A percentile compares a stretch with the other conserved stretches of the same genome.
Conservation (phyloP, 139 green algal species). For the Klebsormidium nitens region DNA sequence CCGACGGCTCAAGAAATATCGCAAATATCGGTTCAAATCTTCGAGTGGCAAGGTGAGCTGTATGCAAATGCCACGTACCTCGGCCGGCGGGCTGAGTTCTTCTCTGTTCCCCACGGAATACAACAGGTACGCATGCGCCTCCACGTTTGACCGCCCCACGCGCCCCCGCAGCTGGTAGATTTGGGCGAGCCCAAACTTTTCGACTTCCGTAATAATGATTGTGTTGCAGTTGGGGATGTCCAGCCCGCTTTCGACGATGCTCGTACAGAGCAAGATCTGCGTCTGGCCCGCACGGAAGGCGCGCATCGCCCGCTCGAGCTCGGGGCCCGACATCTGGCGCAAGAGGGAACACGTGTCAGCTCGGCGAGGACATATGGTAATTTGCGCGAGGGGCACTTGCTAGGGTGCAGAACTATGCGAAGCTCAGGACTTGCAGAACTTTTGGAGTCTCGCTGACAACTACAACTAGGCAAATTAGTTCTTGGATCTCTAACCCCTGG, state of each 20-base stretch:
- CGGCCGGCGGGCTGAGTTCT: not conserved
- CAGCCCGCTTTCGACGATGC: constrained; percentile 49
- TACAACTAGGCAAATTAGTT: no score
- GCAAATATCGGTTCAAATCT: not conserved
- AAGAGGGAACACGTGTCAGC: no score
- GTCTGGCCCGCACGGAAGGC: constrained; percentile 31
- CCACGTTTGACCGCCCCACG: constrained; percentile 22
- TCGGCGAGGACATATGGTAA: no score
- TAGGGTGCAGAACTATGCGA: no score
- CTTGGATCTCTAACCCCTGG: no score
- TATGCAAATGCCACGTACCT: constrained; percentile 4
- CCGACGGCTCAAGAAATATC: no score
- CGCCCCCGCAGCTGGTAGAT: constrained; percentile 49
- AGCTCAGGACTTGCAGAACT: no score
- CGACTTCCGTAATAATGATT: constrained; percentile 49
- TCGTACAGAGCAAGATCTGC: constrained; percentile 43
- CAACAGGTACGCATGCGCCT: constrained; percentile 32
- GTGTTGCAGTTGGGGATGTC: constrained; percentile 49
- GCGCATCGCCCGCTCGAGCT: constrained; percentile 37
- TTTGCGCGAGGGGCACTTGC: no score
- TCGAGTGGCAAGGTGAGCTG: not conserved
- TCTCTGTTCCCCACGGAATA: not conserved
- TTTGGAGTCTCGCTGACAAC: no score
- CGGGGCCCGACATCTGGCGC: no score
- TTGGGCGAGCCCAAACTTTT: constrained; percentile 47